Evolutionary conservation across 2,329 filamentous ascomycete species (phyloP), one percentile per base, ranked within the genome.

Genomic region (Diaporthe velutina): DNA sequence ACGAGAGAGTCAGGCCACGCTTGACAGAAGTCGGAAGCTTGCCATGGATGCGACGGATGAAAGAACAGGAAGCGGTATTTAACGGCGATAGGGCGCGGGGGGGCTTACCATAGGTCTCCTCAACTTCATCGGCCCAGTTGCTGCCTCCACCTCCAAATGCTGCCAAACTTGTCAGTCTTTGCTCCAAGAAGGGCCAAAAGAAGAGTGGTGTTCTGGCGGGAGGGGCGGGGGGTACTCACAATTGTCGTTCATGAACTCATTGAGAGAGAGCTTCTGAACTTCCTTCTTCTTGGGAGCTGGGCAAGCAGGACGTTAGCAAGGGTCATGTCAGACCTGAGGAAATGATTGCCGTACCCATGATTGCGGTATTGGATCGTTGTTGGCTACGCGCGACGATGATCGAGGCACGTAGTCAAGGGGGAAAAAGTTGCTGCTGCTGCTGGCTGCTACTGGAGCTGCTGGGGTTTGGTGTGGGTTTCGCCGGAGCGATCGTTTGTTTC

Each of bases 41-140:
- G 58, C 38, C 7, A 25, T 28, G 22, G 35, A 48, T 54, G 48
- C 45, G 57, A 61, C 35, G 40, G 48, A 35, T 19, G 48, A 12
- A 13, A 52, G 60, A 45, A 19, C 25, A 45, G 57, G 35, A 40
- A 30, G 70, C 58, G 70, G 58, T 38, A 72, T 64, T 64, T 64
- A 54, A 35, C 17, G 74, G 70, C 70, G 58, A 75, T 73, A 75
- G 54, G 57, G 68, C 40, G n/a, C n/a, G n/a, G n/a, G n/a, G 71
- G 9, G 74, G 87, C 92, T 88, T 90, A 96, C 94, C 88, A 84
- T 92, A 91, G 78, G 94, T 90, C 82, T 98, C 95, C 86, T 99
- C 97, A 88, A 99, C 98, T 84, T 99, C 97, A 87, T 99, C 97
- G 81, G 97, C 97, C 97, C 97, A 99, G 80, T 97, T 98, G 83